Percentiles rank a stretch among this genome's conserved stretches.
phyloP scores from a whole-genome alignment of 495 filamentous ascomycete species.

The Schizothecium vesticola region DNA sequence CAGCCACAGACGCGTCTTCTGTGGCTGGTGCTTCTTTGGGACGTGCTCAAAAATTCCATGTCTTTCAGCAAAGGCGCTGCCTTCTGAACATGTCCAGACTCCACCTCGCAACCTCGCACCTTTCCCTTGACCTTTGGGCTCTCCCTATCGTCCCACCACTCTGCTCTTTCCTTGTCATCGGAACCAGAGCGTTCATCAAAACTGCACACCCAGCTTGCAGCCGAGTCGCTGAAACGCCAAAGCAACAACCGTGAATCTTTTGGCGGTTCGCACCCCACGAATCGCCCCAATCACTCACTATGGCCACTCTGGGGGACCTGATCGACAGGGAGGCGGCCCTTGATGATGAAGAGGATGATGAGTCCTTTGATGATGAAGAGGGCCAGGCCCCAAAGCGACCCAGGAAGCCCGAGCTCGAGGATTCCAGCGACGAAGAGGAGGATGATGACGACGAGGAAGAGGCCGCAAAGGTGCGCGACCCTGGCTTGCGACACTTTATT shows the following conservation, averaged over 20 bases:
- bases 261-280: not conserved
- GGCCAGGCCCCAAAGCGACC: slow-evolving; percentile 52
- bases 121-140: not conserved
- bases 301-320: slow-evolving; percentile 69
- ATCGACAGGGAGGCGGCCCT: slow-evolving; percentile 80
- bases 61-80: not conserved
- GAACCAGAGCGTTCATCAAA: not conserved
- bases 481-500: not conserved
- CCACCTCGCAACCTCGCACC: not conserved
- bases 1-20: not conserved
- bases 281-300: slow-evolving; percentile 36
- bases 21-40: not conserved
- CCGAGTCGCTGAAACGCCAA: not conserved
- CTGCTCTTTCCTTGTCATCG: not conserved
- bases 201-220: not conserved
- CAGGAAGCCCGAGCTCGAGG: slow-evolving; percentile 50
- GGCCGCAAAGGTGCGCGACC: slow-evolving; percentile 41
- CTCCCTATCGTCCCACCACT: not conserved
- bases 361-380: slow-evolving; percentile 72
- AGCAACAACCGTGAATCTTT: not conserved
- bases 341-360: slow-evolving; percentile 87
- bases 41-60: not conserved
- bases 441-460: slow-evolving; percentile 92
- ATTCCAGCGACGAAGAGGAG: slow-evolving; percentile 93
- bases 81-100: not conserved